Evolutionary conservation across 2,329 filamentous ascomycete species (phyloP).

Genomic region (Escovopsis sp.): DNA sequence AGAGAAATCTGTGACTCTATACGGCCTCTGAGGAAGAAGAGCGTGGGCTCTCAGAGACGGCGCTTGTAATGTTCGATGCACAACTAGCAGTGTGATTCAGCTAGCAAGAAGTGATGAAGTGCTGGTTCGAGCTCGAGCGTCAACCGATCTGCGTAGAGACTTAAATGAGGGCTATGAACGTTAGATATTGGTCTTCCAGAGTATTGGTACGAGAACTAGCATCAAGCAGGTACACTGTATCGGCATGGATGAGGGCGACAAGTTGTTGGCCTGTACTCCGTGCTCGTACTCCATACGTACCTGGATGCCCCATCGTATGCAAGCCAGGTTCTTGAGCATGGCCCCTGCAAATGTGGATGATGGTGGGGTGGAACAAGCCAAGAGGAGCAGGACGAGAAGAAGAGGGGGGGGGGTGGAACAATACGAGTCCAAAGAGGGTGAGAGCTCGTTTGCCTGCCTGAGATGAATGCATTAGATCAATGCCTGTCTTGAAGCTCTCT

Average conservation of each 20-base stretch:
- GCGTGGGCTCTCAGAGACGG: constrained; percentile 4
- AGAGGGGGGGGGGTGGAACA: constrained; percentile 2
- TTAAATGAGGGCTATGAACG: too few relatives aligned
- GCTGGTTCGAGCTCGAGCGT: too few relatives aligned
- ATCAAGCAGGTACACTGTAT: too few relatives aligned
- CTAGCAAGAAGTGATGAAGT: too few relatives aligned
- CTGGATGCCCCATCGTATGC: neutral
- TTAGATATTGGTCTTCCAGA: too few relatives aligned
- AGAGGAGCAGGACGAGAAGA: neutral
- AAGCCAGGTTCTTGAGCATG: neutral
- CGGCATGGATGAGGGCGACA: constrained; percentile 5
- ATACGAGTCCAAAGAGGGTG: neutral
- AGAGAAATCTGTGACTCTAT: neutral
- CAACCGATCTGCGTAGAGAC: too few relatives aligned
- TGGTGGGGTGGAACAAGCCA: constrained; percentile 2
- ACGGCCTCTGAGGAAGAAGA: constrained; percentile 5
- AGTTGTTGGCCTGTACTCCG: constrained; percentile 4
- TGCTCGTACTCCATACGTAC: neutral
- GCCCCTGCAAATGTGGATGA: too few relatives aligned
- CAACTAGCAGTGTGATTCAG: too few relatives aligned
- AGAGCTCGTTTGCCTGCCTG: neutral
- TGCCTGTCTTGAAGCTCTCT: too few relatives aligned
- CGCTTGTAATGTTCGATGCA: neutral
- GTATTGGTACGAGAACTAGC: too few relatives aligned
- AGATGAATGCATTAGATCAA: neutral